Conservation (phyloP, 1,284 basidiomycete genomes). For the Fomitiporia mediterranea region DNA sequence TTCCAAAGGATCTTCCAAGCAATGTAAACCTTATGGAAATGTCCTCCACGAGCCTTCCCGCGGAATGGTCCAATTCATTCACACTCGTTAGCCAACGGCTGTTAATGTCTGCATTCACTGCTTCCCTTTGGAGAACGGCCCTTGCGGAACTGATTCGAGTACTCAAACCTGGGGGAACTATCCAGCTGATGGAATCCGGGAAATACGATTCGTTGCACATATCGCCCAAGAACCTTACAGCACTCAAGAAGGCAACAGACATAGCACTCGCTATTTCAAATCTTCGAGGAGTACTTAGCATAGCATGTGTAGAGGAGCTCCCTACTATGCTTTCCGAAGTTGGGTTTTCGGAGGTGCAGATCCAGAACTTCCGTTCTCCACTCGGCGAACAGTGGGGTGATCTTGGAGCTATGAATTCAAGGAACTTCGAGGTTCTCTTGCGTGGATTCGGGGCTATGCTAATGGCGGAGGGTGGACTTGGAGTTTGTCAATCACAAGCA, state of each 20-base stretch:
- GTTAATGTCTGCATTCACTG: constrained; percentile 28
- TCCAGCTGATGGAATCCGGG: constrained; percentile 28
- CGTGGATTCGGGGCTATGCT: not conserved
- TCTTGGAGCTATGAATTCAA: not conserved
- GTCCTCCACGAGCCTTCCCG: constrained; percentile 5
- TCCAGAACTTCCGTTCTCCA: not conserved
- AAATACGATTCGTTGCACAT: not conserved
- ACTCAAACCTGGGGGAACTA: constrained; percentile 29
- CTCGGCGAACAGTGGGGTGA: constrained; percentile 8
- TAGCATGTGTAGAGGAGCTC: not conserved
- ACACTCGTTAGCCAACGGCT: constrained; percentile 31
- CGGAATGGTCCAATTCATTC: constrained; percentile 27
- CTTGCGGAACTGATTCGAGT: constrained; percentile 30
- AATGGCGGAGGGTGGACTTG: not conserved
- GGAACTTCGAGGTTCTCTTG: not conserved
- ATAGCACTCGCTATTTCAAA: not conserved
- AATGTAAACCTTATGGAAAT: constrained; percentile 6
- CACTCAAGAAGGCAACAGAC: not conserved
- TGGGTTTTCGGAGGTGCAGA: constrained; percentile 8
- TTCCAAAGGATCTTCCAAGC: constrained; percentile 10
- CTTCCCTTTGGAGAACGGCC: constrained; percentile 26
- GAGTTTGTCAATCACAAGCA: not conserved
- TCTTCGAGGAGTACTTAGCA: not conserved
- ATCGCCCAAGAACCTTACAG: not conserved
- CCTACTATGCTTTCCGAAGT: not conserved